Evolutionary conservation across 371 early-diverging fungal species (phyloP).

Genomic region (Neoconidiobolus thromboides): DNA sequence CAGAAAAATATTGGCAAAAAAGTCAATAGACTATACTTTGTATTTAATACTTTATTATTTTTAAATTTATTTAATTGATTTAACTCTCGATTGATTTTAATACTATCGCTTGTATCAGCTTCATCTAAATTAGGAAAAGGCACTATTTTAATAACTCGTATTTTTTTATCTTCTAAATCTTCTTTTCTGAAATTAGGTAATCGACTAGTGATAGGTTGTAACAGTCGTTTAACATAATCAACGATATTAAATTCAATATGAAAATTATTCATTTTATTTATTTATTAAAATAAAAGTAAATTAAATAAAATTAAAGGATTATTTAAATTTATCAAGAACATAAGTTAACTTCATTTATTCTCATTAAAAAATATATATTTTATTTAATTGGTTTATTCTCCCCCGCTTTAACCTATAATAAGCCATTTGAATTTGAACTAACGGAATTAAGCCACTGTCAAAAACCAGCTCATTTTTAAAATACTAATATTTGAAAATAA

Average conservation of each 20-base stretch:
- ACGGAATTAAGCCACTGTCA: no score
- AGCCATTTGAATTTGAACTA: no score
- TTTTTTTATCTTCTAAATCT: not conserved
- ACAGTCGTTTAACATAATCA: not conserved
- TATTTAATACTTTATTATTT: not conserved
- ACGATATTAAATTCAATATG: not conserved
- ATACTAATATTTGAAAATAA: no score
- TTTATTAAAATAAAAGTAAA: not conserved
- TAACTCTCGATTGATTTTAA: no score
- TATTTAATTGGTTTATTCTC: no score
- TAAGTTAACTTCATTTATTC: not conserved
- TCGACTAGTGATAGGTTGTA: not conserved
- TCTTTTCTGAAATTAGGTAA: not conserved
- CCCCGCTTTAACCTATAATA: no score
- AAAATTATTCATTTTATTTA: not conserved
- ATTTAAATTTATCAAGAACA: not conserved
- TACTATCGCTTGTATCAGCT: no score
- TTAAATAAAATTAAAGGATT: not conserved
- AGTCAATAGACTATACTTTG: not conserved
- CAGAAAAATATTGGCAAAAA: constrained; percentile 1
- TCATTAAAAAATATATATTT: no score
- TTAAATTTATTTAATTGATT: not conserved
- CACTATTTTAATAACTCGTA: not conserved
- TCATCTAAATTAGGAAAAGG: not conserved
- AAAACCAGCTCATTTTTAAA: no score